Evolutionary conservation across 768 basidiomycete genomes (phyloP).

Genomic region (Leucocoprinus birnbaumii): DNA sequence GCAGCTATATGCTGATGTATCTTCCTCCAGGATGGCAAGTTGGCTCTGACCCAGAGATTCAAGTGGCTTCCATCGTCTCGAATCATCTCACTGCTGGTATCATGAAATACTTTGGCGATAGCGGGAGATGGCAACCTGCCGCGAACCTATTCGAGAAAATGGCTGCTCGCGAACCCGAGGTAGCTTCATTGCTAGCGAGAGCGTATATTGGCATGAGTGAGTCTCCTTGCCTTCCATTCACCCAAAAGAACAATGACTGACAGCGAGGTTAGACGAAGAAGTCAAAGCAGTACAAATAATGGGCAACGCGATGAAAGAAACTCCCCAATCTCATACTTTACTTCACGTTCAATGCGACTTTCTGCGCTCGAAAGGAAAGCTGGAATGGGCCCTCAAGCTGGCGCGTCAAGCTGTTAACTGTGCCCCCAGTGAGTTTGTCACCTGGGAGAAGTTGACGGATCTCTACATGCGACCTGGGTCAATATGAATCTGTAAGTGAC

Average conservation of each 20-base stretch:
- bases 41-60: constrained; percentile 97
- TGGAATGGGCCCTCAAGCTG: constrained; percentile 87
- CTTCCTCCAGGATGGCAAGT: constrained; percentile 89
- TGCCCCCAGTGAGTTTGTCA: constrained; percentile 97
- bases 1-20: neutral
- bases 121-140: constrained; percentile 80
- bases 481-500: constrained; percentile 68
- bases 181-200: constrained; percentile 80
- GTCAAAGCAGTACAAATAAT: constrained; percentile 98
- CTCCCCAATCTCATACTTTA: constrained; percentile 91
- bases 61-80: constrained; percentile 94
- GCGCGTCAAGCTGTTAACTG: constrained; percentile 96
- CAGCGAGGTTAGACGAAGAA: constrained; percentile 74
- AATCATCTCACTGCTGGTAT: constrained; percentile 95
- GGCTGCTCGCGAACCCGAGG: constrained; percentile 81
- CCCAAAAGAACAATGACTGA: neutral
- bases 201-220: constrained; percentile 97
- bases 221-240: constrained; percentile 25
- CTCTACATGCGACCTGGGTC: constrained; percentile 87
- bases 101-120: constrained; percentile 95
- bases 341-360: constrained; percentile 96
- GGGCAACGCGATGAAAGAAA: constrained; percentile 74
- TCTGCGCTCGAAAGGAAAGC: constrained; percentile 78
- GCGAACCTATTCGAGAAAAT: constrained; percentile 95
- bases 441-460: constrained; percentile 97